phyloP scores from a whole-genome alignment of 805 yeast species.

The Starmerella apicola region DNA sequence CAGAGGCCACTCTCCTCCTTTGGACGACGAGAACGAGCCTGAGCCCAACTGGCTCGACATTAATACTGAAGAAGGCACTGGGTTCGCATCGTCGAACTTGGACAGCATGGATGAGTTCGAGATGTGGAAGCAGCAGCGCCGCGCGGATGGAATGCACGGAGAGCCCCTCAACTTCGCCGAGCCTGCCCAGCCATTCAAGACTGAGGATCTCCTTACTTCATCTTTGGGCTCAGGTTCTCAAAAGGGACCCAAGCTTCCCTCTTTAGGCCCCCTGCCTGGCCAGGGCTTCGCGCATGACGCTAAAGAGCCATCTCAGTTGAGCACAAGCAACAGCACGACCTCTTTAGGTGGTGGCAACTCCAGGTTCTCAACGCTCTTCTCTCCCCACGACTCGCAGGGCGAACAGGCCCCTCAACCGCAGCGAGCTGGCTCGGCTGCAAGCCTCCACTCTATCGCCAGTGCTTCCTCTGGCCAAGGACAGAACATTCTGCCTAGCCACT shows the following conservation, averaged over 20 bases:
- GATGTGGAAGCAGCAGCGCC: slow-evolving; percentile 20
- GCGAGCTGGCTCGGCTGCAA: no score
- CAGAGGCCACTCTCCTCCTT: neutral
- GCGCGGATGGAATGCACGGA: no score
- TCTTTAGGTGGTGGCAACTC: no score
- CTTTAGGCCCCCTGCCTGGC: neutral
- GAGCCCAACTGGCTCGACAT: slow-evolving; percentile 18
- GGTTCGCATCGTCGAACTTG: slow-evolving; percentile 8
- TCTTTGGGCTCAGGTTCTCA: neutral
- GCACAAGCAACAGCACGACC: no score
- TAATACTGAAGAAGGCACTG: slow-evolving; percentile 6
- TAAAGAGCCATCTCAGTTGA: no score
- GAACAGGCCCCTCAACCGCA: no score
- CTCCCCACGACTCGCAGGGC: slow-evolving; percentile 5
- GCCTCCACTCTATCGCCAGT: neutral
- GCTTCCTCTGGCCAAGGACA: neutral
- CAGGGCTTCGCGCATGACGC: neutral
- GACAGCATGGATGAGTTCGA: slow-evolving; percentile 21
- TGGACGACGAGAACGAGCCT: slow-evolving; percentile 6
- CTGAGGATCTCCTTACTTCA: no score
- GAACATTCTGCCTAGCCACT: neutral
- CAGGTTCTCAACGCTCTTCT: slow-evolving; percentile 17
- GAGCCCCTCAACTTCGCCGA: no score
- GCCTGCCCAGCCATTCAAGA: no score
- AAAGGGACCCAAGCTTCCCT: neutral